These are phyloP conservation scores for Tetrahymena malaccensis DNA, from an alignment of 73 alveolate species.

Conservation along the genomic window DNA sequence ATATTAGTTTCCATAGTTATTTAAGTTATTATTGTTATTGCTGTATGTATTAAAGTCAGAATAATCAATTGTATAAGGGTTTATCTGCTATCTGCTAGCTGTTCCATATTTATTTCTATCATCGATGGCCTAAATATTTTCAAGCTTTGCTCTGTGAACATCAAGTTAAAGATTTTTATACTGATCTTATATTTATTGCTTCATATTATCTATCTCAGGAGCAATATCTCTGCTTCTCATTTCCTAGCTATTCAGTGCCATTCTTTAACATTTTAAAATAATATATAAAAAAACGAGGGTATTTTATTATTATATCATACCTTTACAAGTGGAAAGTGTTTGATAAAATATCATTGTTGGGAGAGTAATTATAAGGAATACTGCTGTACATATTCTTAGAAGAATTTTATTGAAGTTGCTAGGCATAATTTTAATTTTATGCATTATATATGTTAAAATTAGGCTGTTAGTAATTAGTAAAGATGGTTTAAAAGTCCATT, in stretches of 20 bases:
- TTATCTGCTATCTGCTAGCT: background rate
- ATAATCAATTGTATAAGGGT: background rate
- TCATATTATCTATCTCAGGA: background rate
- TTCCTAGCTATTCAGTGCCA: background rate
- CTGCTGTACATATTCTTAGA: background rate
- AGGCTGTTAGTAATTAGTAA: background rate
- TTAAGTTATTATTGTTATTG: background rate
- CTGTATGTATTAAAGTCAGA: background rate
- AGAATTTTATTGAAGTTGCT: background rate
- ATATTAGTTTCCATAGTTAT: background rate
- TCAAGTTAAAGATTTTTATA: background rate
- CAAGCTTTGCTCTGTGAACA: background rate
- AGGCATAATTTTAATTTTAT: background rate
- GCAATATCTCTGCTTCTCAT: background rate
- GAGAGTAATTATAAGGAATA: background rate
- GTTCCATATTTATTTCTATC: background rate
- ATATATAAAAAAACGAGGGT: background rate
- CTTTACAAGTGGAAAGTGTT: background rate
- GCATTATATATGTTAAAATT: background rate
- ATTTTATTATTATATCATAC: background rate
- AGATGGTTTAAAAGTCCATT: background rate
- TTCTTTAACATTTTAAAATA: background rate
- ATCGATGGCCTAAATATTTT: background rate
- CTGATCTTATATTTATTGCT: background rate
- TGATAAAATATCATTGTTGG: background rate